phyloP scores from a whole-genome alignment of 306 rosid genomes.

The Cicer arietinum region DNA sequence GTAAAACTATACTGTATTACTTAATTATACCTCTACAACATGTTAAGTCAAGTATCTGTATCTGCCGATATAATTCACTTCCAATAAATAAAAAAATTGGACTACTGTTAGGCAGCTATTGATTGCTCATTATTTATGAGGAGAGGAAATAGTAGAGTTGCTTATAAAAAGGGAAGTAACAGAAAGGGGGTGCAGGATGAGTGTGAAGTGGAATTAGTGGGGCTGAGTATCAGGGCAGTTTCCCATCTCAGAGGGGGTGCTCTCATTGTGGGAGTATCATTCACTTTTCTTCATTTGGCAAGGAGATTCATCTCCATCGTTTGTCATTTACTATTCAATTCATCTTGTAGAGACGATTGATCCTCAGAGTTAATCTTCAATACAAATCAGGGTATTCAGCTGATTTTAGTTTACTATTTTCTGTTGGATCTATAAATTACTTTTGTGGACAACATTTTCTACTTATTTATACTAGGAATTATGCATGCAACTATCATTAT shows the following conservation, averaged over 20 bases:
- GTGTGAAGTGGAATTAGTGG: constrained; percentile 6
- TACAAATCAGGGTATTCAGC: background rate
- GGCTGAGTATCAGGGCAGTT: background rate
- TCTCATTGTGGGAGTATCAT: constrained; percentile 9
- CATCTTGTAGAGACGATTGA: background rate
- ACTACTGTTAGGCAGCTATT: too few relatives aligned
- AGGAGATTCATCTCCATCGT: background rate
- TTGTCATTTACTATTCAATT: background rate
- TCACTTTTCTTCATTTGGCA: background rate
- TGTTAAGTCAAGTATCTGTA: constrained; percentile 15
- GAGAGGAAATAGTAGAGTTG: background rate
- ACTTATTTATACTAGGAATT: constrained; percentile 30
- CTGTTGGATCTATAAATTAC: background rate
- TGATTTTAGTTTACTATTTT: background rate
- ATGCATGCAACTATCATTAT: constrained; percentile 19
- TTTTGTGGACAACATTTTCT: constrained; percentile 20
- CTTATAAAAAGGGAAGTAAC: background rate
- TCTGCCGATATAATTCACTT: constrained; percentile 12
- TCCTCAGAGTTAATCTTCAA: background rate
- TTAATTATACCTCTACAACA: background rate
- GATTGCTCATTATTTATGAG: too few relatives aligned
- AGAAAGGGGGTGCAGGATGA: background rate
- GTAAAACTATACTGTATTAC: too few relatives aligned
- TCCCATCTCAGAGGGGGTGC: too few relatives aligned
- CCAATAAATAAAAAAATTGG: background rate